Base-by-base conservation (phyloP, 148 eudicot genomes). In the Rheum nobile region DNA sequence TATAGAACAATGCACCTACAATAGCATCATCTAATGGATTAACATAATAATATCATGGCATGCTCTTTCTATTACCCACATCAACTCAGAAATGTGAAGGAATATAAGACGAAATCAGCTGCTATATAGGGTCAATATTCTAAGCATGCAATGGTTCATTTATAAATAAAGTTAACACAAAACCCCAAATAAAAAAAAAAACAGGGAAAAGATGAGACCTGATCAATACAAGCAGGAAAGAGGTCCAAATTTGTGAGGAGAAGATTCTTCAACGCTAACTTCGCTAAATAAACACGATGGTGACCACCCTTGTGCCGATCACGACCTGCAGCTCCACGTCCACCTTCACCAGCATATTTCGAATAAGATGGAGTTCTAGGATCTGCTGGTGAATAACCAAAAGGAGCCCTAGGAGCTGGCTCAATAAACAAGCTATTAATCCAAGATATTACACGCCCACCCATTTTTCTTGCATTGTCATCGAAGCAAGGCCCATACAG, bases 141-240 rank as follows among this genome's bases (percentile, higher is more conserved):
- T 26, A 28, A 57, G 65, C 32, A 61, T 31, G 35, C 67, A 26
- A 61, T 61, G 35, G 14, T 61, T 14, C 21, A 65, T 4, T 59
- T 13, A 59, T 11, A 59, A 4, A 54, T 54, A 24, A 54, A 26
- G 8, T 2, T 65, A 65, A 6, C 21, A 63, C 12, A 63, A 31
- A 34, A 14, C 4, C 57, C 57, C 6, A 65, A 32, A 31, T 16
- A 1, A 14, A 31, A 32, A 14, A 31, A 32, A 61, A 65, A 32
- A 21, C 41, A 17, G 50, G 34, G 73, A 41, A 71, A 39, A 71
- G 73, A 41, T 38, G 50, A 55, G 75, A 95, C 99, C 99, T 95
- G 99, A 83, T 95, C 99, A 81, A 95, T 95, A 90, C 97, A 95
- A 77, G 97, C 89, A 77, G 99, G 99, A 82, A 95, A 88, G 75